A percentile compares a stretch with the other conserved stretches of the same genome.
Evolutionary conservation across 768 basidiomycete genomes (phyloP).

Genomic region (Chalciporus sphaerocephalus): DNA sequence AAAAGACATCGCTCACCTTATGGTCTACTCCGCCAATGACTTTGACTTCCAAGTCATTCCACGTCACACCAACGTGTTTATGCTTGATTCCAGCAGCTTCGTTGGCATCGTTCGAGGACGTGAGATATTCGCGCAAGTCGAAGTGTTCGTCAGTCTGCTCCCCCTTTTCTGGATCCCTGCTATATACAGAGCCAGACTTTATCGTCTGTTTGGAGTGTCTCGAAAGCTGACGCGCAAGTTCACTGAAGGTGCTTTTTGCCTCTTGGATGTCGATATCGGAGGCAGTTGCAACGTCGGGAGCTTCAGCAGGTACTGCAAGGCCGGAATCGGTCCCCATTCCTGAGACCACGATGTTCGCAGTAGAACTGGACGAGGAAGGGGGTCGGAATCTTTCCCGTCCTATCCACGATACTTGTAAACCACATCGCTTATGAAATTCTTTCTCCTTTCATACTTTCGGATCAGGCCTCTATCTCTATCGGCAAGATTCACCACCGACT

Average conservation of each 20-base stretch:
- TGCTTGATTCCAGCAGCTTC: slow-evolving; percentile 63
- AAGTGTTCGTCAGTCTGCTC: slow-evolving; percentile 37
- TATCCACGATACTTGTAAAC: no score
- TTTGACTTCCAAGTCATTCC: slow-evolving; percentile 64
- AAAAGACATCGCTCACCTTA: slow-evolving; percentile 43
- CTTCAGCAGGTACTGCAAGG: slow-evolving; percentile 13
- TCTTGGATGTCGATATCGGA: slow-evolving; percentile 43
- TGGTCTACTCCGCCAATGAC: slow-evolving; percentile 51
- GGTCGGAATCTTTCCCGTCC: no score
- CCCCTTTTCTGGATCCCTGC: slow-evolving; percentile 41
- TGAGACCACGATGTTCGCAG: slow-evolving; percentile 16
- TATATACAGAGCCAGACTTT: slow-evolving; percentile 23
- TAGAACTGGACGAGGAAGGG: no score
- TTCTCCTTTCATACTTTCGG: no score
- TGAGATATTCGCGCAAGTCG: slow-evolving; percentile 64
- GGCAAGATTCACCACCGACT: no score
- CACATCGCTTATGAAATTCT: no score
- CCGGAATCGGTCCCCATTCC: background rate
- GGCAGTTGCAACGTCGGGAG: slow-evolving; percentile 19
- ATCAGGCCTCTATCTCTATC: no score
- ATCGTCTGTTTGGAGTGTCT: slow-evolving; percentile 17
- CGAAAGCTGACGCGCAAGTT: slow-evolving; percentile 43
- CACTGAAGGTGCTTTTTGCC: slow-evolving; percentile 52
- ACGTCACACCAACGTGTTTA: slow-evolving; percentile 73
- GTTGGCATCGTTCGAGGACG: slow-evolving; percentile 61